Evolutionary conservation across 2,329 filamentous ascomycete genomes (phyloP).

Genomic region (Fusarium sp.): DNA sequence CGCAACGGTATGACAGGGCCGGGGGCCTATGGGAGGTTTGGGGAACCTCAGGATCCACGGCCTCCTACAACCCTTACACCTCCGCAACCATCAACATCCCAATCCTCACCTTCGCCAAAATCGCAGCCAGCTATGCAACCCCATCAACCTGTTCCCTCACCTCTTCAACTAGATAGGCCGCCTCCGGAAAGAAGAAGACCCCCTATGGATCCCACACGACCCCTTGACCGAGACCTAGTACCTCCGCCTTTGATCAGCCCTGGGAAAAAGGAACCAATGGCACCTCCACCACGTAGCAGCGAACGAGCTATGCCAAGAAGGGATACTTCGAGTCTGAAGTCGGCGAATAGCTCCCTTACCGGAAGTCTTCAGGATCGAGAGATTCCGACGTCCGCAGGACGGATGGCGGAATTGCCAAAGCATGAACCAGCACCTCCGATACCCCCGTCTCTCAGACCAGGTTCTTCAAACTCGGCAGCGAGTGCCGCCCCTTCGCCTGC

Average conservation of each 20-base stretch:
- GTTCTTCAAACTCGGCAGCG: constrained; percentile 41
- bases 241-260: constrained; percentile 66
- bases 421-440: constrained; percentile 32
- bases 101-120: constrained; percentile 38
- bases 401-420: constrained; percentile 33
- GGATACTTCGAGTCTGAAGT: constrained; percentile 49
- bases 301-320: constrained; percentile 58
- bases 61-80: constrained; percentile 31
- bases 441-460: constrained; percentile 34
- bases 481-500: constrained; percentile 27
- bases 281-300: constrained; percentile 60
- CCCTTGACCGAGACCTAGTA: constrained; percentile 63
- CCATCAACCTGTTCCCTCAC: constrained; percentile 38
- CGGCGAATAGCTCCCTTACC: constrained; percentile 40
- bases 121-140: constrained; percentile 36
- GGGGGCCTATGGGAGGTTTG: constrained; percentile 51
- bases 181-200: constrained; percentile 71
- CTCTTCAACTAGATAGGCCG: constrained; percentile 51
- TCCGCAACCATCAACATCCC: constrained; percentile 21
- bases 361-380: constrained; percentile 49
- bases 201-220: constrained; percentile 68
- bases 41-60: constrained; percentile 42
- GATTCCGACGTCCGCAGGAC: constrained; percentile 34
- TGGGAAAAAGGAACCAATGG: constrained; percentile 54
- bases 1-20: constrained; percentile 58